phyloP scores from a whole-genome alignment of 495 filamentous ascomycete species.

The Venustampulla echinocandica region DNA sequence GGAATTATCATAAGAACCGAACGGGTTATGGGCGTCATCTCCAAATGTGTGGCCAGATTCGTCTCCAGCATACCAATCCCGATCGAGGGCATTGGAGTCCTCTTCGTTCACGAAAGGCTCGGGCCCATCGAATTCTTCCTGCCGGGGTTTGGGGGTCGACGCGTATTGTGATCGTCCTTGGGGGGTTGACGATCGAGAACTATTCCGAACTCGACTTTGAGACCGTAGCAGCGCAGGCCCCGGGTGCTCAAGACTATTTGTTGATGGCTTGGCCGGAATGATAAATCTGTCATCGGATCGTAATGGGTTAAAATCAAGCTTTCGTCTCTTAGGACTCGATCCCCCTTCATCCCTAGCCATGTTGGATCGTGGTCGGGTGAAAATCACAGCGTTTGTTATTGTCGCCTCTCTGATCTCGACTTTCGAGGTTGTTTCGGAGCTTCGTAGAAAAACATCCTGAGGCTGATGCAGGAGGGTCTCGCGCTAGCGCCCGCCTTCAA shows the following conservation, averaged over 20 bases:
- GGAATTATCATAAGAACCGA: slow-evolving; percentile 54
- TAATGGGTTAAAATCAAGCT: slow-evolving; percentile 49
- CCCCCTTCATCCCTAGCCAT: slow-evolving; percentile 37
- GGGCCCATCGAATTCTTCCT: slow-evolving; percentile 45
- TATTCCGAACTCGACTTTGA: slow-evolving; percentile 27
- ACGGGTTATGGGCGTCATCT: slow-evolving; percentile 64
- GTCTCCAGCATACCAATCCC: slow-evolving; percentile 80
- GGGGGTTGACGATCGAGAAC: slow-evolving; percentile 37
- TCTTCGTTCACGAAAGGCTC: slow-evolving; percentile 38
- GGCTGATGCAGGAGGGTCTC: no score
- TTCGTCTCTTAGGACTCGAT: slow-evolving; percentile 51
- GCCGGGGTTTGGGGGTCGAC: slow-evolving; percentile 36
- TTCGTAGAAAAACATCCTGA: background rate
- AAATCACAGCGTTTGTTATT: no score
- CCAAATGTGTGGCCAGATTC: slow-evolving; percentile 70
- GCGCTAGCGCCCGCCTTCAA: slow-evolving; percentile 2
- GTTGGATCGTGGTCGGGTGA: slow-evolving; percentile 1
- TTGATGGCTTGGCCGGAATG: slow-evolving; percentile 42
- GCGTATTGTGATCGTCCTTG: slow-evolving; percentile 34
- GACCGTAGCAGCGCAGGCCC: slow-evolving; percentile 27
- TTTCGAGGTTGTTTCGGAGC: no score
- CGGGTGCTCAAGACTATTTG: slow-evolving; percentile 26
- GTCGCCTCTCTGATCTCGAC: no score
- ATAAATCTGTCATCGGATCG: slow-evolving; percentile 48
- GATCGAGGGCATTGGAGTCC: slow-evolving; percentile 60